A percentile compares a stretch with the other conserved stretches of the same genome.
Evolutionary conservation across 2,329 filamentous ascomycete species (phyloP).

Genomic region (Phyllosticta citrichinensis): DNA sequence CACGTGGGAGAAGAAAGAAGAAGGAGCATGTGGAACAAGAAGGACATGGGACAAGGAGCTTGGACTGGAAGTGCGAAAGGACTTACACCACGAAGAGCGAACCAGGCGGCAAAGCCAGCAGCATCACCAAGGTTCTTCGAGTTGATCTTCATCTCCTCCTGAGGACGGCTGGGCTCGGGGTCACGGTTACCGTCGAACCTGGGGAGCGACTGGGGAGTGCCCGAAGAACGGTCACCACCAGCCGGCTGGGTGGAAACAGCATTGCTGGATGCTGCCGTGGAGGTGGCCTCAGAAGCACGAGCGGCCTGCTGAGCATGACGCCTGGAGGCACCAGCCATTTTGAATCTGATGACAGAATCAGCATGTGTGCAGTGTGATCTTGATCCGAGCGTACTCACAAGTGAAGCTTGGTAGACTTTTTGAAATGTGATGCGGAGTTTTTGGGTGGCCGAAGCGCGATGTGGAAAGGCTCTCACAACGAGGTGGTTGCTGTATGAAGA

Average conservation of each 20-base stretch:
- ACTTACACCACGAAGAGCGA: constrained; percentile 26
- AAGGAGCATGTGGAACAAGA: not conserved
- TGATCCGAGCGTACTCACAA: not conserved
- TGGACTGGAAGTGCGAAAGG: not conserved
- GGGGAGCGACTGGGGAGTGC: constrained; percentile 19
- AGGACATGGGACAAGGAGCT: not conserved
- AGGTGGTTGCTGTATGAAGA: not conserved
- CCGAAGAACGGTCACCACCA: not conserved
- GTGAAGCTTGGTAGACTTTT: not conserved
- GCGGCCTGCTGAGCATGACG: constrained; percentile 22
- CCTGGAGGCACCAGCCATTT: constrained; percentile 31
- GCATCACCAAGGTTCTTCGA: constrained; percentile 29
- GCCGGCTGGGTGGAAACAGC: not conserved
- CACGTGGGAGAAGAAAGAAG: not conserved
- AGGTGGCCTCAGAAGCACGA: constrained; percentile 13
- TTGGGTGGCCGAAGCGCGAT: not conserved
- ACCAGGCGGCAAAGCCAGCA: constrained; percentile 26
- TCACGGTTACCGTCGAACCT: constrained; percentile 27
- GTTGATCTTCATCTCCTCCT: constrained; percentile 10
- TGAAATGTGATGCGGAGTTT: not conserved
- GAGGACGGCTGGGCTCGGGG: constrained; percentile 10
- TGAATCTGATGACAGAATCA: not conserved
- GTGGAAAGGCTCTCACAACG: not conserved
- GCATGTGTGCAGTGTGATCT: not conserved
- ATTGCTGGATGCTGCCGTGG: not conserved